A percentile compares a stretch with the other conserved stretches of the same genome.
Conservation (phyloP, 2,329 filamentous ascomycete species). For the Aspergillus awamori region DNA sequence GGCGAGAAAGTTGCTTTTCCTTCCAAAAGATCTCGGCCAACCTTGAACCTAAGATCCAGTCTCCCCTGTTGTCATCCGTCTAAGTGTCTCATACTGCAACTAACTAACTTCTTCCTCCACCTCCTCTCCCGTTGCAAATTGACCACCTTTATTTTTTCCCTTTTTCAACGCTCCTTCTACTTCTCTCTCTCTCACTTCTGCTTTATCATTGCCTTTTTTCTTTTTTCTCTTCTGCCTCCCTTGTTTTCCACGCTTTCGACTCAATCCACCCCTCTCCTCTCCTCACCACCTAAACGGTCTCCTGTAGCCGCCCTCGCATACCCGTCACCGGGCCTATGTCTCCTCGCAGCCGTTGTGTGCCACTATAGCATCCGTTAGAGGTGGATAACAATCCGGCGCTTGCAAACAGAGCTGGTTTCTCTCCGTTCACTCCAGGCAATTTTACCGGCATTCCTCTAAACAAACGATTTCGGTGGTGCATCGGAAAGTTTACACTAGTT, state of each 20-base stretch:
- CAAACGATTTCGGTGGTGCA: not conserved
- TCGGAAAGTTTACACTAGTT: constrained; percentile 3
- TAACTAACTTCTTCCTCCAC: not conserved
- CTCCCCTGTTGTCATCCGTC: constrained; percentile 18
- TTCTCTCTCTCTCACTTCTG: not conserved
- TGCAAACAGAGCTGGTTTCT: constrained; percentile 17
- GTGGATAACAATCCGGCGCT: constrained; percentile 10
- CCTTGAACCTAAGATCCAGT: constrained; percentile 15
- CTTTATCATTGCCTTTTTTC: not conserved
- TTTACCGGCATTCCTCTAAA: not conserved
- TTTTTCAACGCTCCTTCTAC: not conserved
- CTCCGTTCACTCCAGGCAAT: not conserved
- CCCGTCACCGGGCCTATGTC: constrained; percentile 16
- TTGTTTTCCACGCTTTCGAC: constrained; percentile 8
- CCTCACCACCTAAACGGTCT: constrained; percentile 2
- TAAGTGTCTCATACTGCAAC: not conserved
- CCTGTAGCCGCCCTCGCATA: constrained; percentile 24
- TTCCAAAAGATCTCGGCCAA: constrained; percentile 18
- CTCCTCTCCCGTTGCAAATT: not conserved
- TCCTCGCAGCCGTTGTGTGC: constrained; percentile 16
- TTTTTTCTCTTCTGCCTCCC: not conserved
- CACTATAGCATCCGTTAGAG: constrained; percentile 16
- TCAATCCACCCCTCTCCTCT: constrained; percentile 1
- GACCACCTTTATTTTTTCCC: not conserved
- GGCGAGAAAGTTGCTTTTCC: constrained; percentile 10